Evolutionary conservation across 768 basidiomycete species (phyloP), one percentile per base, ranked within the genome.

Genomic region (Termitomyces sp.): DNA sequence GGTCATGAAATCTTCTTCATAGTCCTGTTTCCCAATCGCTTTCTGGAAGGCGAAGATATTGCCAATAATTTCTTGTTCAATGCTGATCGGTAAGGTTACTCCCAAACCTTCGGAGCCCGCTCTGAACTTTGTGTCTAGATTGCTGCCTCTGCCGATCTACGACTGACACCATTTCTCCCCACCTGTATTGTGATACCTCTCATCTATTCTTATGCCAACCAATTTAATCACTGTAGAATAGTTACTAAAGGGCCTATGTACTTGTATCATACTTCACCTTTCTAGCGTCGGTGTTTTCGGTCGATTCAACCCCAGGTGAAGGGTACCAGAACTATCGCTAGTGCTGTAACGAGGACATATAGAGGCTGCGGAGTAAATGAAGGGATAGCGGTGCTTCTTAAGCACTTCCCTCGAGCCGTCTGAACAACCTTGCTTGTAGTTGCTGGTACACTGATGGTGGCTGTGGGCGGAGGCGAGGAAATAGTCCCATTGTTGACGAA

Each of bases 1-100:
- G 40, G 48, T 28, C 50, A 35, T 4, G 16, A 38, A 39, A 55
- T 46, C 2, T 4, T 20, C 1, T 42, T 11, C n/a, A 42, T 58
- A 96, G 96, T 98, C 42, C 58, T 92, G 12, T 91, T 91, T 75
- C 88, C 96, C 2, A 91, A 81, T 16, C 85, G 87, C 12, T 98
- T 98, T 77, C 69, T 98, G 62, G 96, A 98, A 73, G 91, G 86
- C n/a, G 96, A 98, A 74, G 94, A 96, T 70, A 80, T 86, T 1
- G 88, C 90, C 7, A 90, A 96, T 65, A 98, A 98, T 72, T 96
- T 97, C 78, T 75, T 97, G 62, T 96, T 96, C 76, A 92, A 91
- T 69, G 85, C 92, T 33, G 95, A 96, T 69, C 81, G 83, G 90
- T 89, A 64, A 61, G 81, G 71, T 11, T 12, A 49, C 28, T 24